These are phyloP conservation scores for Polyporus arcularius DNA, from an alignment of 768 basidiomycete species.

Conservation along the genomic window DNA sequence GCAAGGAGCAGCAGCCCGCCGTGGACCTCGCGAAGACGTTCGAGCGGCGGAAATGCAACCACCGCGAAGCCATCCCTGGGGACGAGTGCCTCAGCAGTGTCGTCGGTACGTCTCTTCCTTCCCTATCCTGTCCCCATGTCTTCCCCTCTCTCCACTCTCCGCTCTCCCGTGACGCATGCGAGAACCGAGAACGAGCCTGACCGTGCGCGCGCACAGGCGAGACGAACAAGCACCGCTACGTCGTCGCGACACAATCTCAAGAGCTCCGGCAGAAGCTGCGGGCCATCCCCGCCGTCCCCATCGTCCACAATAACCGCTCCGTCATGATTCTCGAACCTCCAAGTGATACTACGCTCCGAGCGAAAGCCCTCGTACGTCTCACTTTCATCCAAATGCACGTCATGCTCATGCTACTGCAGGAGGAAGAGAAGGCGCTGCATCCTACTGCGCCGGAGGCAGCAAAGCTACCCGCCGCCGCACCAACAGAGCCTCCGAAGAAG, in stretches of 20 bases:
- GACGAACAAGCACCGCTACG: slow-evolving; percentile 90
- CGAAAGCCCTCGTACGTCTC: slow-evolving; percentile 59
- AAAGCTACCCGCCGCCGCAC: slow-evolving; percentile 38
- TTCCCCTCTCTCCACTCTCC: no score
- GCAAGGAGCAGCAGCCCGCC: slow-evolving; percentile 67
- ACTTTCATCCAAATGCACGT: background rate
- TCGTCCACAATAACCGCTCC: slow-evolving; percentile 88
- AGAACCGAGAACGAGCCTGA: background rate
- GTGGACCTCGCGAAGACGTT: slow-evolving; percentile 92
- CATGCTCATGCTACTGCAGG: slow-evolving; percentile 29
- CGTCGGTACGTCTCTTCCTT: slow-evolving; percentile 57
- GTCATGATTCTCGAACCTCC: slow-evolving; percentile 95
- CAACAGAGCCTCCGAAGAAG: slow-evolving; percentile 48
- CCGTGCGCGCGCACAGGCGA: slow-evolving; percentile 47
- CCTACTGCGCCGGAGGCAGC: slow-evolving; percentile 51
- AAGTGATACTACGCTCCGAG: slow-evolving; percentile 69
- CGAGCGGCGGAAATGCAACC: slow-evolving; percentile 94
- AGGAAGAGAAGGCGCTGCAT: slow-evolving; percentile 61
- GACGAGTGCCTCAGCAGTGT: slow-evolving; percentile 83
- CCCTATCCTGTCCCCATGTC: no score
- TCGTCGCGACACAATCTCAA: slow-evolving; percentile 82
- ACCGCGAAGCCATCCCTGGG: slow-evolving; percentile 81
- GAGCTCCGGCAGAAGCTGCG: slow-evolving; percentile 71
- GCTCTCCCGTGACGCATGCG: background rate
- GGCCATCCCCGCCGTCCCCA: slow-evolving; percentile 78